These are phyloP conservation scores for Diplodia scrobiculata DNA, from an alignment of 2,329 filamentous ascomycete genomes.

Conservation along the genomic window DNA sequence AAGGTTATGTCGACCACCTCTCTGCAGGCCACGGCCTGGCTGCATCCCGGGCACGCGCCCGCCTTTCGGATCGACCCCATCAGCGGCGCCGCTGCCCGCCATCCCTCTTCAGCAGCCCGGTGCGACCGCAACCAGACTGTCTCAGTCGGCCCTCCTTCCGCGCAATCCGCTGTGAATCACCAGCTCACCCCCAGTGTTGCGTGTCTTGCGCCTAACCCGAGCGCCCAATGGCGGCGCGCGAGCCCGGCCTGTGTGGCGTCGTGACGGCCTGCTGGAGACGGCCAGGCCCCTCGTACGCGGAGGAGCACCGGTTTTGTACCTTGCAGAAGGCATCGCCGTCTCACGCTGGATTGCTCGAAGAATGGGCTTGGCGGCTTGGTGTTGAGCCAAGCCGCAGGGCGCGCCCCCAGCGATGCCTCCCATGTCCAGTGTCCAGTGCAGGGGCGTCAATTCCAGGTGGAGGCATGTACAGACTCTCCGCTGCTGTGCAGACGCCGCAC, in stretches of 20 bases:
- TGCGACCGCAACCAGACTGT: conserved; percentile 28
- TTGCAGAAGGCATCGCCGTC: conserved; percentile 26
- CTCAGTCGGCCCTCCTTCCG: conserved; percentile 25
- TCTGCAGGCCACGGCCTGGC: background rate
- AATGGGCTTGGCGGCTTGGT: conserved; percentile 28
- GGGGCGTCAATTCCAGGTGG: conserved; percentile 18
- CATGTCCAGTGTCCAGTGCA: background rate
- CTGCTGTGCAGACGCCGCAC: conserved; percentile 24
- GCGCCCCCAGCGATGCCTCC: background rate
- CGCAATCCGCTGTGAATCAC: conserved; percentile 28
- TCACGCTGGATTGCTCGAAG: conserved; percentile 18
- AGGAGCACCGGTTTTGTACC: conserved; percentile 25
- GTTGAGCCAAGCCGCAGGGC: conserved; percentile 16
- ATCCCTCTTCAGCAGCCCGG: conserved; percentile 10
- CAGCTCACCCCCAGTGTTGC: conserved; percentile 22
- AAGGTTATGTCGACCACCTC: conserved; percentile 22
- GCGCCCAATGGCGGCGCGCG: conserved; percentile 5
- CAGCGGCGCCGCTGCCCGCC: background rate
- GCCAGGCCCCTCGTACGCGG: conserved; percentile 25
- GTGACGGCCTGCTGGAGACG: conserved; percentile 15
- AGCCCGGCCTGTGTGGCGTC: conserved; percentile 12
- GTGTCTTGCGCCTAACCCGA: conserved; percentile 12
- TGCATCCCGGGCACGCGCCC: background rate
- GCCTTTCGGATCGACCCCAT: background rate
- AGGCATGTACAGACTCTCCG: conserved; percentile 2